phyloP scores from a whole-genome alignment of 2,329 filamentous ascomycete species.

The Ophiostoma perfectum region DNA sequence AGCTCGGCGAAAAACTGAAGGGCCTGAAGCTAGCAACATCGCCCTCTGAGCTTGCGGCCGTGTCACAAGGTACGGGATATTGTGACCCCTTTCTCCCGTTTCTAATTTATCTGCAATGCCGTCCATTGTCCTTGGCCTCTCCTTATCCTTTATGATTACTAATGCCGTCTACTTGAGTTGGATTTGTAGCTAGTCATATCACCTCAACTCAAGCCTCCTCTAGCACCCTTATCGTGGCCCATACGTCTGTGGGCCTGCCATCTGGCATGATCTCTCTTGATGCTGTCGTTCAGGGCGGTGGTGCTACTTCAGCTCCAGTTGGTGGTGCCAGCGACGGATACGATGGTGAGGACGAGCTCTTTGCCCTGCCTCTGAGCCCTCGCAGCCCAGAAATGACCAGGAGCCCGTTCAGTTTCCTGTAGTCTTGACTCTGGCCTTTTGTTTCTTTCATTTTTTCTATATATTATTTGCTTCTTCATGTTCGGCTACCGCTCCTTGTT shows the following conservation, averaged over 20 bases:
- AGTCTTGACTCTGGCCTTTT: neutral
- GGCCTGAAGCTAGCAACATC: conserved; percentile 74
- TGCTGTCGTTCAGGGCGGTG: conserved; percentile 36
- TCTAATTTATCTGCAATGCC: neutral
- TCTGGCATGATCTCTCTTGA: conserved; percentile 33
- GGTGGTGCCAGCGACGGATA: conserved; percentile 25
- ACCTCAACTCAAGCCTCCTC: neutral
- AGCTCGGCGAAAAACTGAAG: conserved; percentile 71
- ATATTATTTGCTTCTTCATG: neutral
- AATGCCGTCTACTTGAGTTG: neutral
- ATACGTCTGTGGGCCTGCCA: neutral
- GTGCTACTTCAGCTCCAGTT: neutral
- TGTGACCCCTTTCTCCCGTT: neutral
- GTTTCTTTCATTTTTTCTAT: neutral
- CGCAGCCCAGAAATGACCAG: conserved; percentile 79
- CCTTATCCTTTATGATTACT: too few species aligned
- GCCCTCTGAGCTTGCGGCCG: conserved; percentile 54
- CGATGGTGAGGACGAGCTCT: conserved; percentile 72
- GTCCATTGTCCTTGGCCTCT: too few species aligned
- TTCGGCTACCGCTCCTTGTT: neutral
- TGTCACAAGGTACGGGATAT: conserved; percentile 42
- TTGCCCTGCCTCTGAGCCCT: conserved; percentile 80
- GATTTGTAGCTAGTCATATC: neutral
- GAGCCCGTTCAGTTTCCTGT: conserved; percentile 66
- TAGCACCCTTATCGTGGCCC: neutral